phyloP scores from a whole-genome alignment of 495 filamentous ascomycete genomes.

The Parathielavia appendiculata region DNA sequence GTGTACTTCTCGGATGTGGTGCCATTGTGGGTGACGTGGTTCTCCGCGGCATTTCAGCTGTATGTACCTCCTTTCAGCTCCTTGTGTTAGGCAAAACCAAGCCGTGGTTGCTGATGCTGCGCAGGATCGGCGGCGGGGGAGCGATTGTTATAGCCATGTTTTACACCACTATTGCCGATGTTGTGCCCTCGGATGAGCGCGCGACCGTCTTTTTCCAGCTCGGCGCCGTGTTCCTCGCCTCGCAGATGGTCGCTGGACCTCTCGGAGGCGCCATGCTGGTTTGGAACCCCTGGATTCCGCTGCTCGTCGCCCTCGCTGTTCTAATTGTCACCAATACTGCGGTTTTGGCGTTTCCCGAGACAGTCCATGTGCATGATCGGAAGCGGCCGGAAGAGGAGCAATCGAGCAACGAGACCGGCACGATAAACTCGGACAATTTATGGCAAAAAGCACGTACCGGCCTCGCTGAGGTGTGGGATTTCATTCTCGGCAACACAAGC shows the following conservation, averaged over 20 bases:
- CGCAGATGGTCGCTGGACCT: constrained; percentile 26
- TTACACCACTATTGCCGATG: constrained; percentile 33
- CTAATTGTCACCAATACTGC: constrained; percentile 13
- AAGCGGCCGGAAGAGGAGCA: not conserved
- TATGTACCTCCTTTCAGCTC: constrained; percentile 10
- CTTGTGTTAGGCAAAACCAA: not conserved
- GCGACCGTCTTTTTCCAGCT: constrained; percentile 33
- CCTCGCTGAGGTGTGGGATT: constrained; percentile 21
- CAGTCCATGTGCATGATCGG: constrained; percentile 24
- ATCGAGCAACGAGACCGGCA: constrained; percentile 6
- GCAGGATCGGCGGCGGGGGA: constrained; percentile 31
- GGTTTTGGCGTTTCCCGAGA: constrained; percentile 27
- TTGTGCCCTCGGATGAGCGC: constrained; percentile 22
- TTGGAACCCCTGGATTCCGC: constrained; percentile 24
- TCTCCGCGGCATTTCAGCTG: constrained; percentile 21
- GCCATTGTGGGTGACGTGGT: constrained; percentile 29
- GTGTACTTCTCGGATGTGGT: constrained; percentile 28
- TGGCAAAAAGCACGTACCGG: constrained; percentile 15
- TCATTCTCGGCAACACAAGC: constrained; percentile 24
- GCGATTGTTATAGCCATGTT: constrained; percentile 30
- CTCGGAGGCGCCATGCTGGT: constrained; percentile 25
- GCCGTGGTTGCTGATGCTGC: not conserved
- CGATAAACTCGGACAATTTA: not conserved
- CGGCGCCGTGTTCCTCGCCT: constrained; percentile 22
- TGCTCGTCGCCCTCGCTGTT: constrained; percentile 18